phyloP scores from a whole-genome alignment of 1,284 basidiomycete species.

The Microbotryum violaceum region DNA sequence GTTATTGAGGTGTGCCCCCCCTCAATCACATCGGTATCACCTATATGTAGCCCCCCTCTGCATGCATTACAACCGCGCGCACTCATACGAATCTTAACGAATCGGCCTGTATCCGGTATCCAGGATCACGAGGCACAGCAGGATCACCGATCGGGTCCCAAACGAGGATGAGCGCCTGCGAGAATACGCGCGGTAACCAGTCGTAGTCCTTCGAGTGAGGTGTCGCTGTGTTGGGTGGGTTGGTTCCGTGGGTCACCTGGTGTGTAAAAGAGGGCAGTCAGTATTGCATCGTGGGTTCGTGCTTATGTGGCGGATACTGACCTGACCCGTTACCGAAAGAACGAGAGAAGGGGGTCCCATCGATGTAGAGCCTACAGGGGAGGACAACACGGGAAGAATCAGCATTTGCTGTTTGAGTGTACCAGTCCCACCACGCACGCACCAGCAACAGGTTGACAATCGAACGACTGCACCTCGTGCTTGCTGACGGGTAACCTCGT shows the following conservation, averaged over 20 bases:
- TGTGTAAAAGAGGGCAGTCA: not conserved
- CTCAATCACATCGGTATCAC: too few relatives aligned
- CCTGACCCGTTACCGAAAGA: conserved; percentile 26
- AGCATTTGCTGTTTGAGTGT: too few relatives aligned
- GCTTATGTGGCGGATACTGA: not conserved
- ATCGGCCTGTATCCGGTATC: conserved; percentile 21
- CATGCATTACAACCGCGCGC: too few relatives aligned
- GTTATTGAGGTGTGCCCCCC: too few relatives aligned
- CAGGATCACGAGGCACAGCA: not conserved
- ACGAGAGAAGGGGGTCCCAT: conserved; percentile 19
- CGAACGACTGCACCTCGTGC: conserved; percentile 74
- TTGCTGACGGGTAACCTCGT: conserved; percentile 37
- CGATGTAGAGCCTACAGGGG: too few relatives aligned
- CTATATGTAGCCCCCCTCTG: too few relatives aligned
- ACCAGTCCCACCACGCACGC: conserved; percentile 28
- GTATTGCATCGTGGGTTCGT: not conserved
- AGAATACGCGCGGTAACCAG: conserved; percentile 70
- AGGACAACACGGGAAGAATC: too few relatives aligned
- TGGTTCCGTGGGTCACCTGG: conserved; percentile 59
- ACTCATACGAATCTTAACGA: conserved; percentile 17
- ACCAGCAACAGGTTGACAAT: conserved; percentile 81
- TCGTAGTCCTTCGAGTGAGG: conserved; percentile 52
- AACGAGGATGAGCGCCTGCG: conserved; percentile 68
- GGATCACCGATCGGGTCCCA: not conserved
- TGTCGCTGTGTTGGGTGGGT: conserved; percentile 49